Conservation (phyloP, 495 filamentous ascomycete genomes). For the Penicillium robsamsonii region DNA sequence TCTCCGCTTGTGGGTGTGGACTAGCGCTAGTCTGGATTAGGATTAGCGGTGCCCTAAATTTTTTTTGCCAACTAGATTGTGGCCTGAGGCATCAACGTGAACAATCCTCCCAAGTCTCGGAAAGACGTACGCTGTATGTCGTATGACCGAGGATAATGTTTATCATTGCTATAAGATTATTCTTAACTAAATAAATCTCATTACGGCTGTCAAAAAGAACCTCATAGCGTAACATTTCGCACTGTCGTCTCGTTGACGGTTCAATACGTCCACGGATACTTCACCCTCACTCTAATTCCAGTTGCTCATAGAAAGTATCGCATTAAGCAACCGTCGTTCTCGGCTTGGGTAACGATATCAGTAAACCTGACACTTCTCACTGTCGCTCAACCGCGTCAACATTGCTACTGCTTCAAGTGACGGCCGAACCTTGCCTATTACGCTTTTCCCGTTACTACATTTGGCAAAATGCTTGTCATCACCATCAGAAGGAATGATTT, state of each 20-base stretch:
- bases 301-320: neutral
- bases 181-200: too few species aligned
- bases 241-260: too few species aligned
- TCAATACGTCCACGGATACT: too few species aligned
- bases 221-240: too few species aligned
- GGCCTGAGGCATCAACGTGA: neutral
- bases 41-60: constrained; percentile 42
- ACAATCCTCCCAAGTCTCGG: neutral
- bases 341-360: neutral
- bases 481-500: too few species aligned
- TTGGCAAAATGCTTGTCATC: too few species aligned
- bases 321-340: neutral
- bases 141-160: too few species aligned
- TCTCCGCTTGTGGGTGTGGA: constrained; percentile 49
- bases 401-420: neutral
- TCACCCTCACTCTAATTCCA: constrained; percentile 1
- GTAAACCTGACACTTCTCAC: neutral
- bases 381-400: neutral
- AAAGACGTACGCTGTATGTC: neutral
- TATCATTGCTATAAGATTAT: neutral
- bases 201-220: too few species aligned
- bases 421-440: too few species aligned
- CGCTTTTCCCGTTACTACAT: too few species aligned
- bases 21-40: constrained; percentile 28
- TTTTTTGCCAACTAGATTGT: constrained; percentile 18